Percentiles rank a stretch among this genome's conserved stretches.
These are phyloP conservation scores for Mortierella polycephala DNA, from an alignment of 371 early-diverging fungal species.

Conservation along the genomic window DNA sequence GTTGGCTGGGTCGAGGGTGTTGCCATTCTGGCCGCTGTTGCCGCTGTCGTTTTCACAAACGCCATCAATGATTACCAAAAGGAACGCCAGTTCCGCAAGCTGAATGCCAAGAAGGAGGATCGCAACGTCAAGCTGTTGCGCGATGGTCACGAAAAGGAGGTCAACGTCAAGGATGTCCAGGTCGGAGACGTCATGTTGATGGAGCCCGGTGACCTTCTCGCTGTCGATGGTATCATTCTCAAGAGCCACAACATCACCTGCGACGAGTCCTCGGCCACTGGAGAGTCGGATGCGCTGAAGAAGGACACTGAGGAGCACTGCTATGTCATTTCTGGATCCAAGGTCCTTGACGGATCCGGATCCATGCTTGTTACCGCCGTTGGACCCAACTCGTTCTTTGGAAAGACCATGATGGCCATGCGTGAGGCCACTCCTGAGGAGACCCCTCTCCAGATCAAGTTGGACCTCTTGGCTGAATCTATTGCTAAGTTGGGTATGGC, in stretches of 20 bases:
- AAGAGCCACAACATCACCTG: slow-evolving; percentile 84
- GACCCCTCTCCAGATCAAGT: slow-evolving; percentile 93
- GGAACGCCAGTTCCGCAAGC: slow-evolving; percentile 92
- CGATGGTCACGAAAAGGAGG: slow-evolving; percentile 80
- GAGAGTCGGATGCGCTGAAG: slow-evolving; percentile 89
- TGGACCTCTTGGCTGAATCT: slow-evolving; percentile 86
- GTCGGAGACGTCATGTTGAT: slow-evolving; percentile 92
- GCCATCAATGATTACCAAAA: slow-evolving; percentile 97
- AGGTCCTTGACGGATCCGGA: slow-evolving; percentile 91
- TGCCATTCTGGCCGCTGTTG: slow-evolving; percentile 90
- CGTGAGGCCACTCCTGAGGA: slow-evolving; percentile 78
- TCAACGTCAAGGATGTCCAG: slow-evolving; percentile 86
- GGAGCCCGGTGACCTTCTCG: slow-evolving; percentile 95
- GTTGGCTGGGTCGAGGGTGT: slow-evolving; percentile 74
- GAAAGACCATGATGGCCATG: slow-evolving; percentile 89
- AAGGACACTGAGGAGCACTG: slow-evolving; percentile 79
- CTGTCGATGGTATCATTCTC: slow-evolving; percentile 88
- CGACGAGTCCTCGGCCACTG: slow-evolving; percentile 94
- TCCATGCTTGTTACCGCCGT: slow-evolving; percentile 87
- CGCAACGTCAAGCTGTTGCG: slow-evolving; percentile 82
- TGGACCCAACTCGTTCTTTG: slow-evolving; percentile 83
- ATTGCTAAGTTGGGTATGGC: slow-evolving; percentile 93
- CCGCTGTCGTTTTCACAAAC: slow-evolving; percentile 92
- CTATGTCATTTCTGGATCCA: slow-evolving; percentile 92
- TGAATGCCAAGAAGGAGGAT: slow-evolving; percentile 93